Evolutionary conservation across 768 basidiomycete genomes (phyloP), one percentile per base, ranked within the genome.

Genomic region (Termitomyces sp.): DNA sequence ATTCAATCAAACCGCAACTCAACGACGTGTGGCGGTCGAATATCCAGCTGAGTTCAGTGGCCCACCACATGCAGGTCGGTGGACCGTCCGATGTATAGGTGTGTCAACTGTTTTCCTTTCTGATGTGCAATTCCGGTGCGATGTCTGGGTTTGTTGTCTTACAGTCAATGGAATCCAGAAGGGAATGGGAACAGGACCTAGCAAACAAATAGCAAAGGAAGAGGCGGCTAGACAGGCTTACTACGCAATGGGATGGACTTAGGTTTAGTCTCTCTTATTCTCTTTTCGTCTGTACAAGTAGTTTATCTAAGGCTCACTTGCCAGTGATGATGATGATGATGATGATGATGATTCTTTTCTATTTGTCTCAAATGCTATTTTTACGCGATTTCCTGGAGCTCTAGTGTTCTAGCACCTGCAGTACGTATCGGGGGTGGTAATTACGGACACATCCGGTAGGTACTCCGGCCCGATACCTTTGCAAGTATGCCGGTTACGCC

Each of bases 201-300:
- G 79, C 71, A 92, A 92, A 71, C 89, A 92, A 68, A 73, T 83
- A 2, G 90, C 90, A 7, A 92, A 91, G 71, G 90, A 92, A 67
- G 86, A 87, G 59, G 90, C 90, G 0, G 89, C 90, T 17, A 79
- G 83, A 60, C 77, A 84, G 65, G 90, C 90, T 9, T 90, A 83
- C 73, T 83, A 84, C 67, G 80, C 82, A 9, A 86, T 92, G 88
- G 89, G 90, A 38, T 91, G 89, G 89, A 83, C 84, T 43, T 79
- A 67, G 61, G 11, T 42, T 45, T 20, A n/a, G 40, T 55, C 17
- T 29, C n/a, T 42, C 54, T 55, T 32, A 43, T 43, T 4, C 42
- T 43, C 17, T 56, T n/a, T 56, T 2, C 43, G 52, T 53, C 25
- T 38, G 11, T 25, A 14, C 37, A 37, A 11, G 31, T 15, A 42